Conservation (phyloP, 1,139 yeast species). For the Nadsonia starkeyi-henricii region DNA sequence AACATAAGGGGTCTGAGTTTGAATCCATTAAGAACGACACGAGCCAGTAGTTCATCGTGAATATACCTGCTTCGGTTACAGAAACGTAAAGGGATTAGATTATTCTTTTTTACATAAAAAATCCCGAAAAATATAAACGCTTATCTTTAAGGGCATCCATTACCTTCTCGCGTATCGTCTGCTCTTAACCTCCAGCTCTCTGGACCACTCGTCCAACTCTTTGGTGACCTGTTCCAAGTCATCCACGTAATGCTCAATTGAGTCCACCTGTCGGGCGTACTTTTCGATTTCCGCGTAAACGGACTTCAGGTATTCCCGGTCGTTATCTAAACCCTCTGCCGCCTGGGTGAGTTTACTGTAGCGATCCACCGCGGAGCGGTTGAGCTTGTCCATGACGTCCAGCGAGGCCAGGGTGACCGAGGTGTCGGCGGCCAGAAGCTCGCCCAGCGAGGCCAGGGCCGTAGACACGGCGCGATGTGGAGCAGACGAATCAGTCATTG, state of each 20-base stretch:
- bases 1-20: no score
- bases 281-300: conserved; percentile 22
- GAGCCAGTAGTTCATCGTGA: no score
- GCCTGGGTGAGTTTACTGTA: conserved; percentile 17
- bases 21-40: no score
- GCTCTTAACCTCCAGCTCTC: conserved; percentile 33
- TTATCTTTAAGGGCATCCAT: no score
- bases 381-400: conserved; percentile 23
- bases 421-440: conserved; percentile 21
- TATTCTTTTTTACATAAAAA: no score
- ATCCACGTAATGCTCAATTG: conserved; percentile 34
- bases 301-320: conserved; percentile 11
- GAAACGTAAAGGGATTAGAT: no score
- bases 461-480: background rate
- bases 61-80: no score
- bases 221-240: conserved; percentile 32
- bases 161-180: conserved; percentile 12
- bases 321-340: conserved; percentile 15
- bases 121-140: no score
- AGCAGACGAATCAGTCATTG: background rate
- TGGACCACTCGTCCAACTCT: conserved; percentile 50
- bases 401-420: conserved; percentile 19
- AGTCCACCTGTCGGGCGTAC: conserved; percentile 24
- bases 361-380: conserved; percentile 18
- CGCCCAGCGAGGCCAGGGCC: background rate